Percentiles rank a stretch among this genome's conserved stretches.
Conservation (phyloP, 768 basidiomycete species). For the Psilocybe cubensis region DNA sequence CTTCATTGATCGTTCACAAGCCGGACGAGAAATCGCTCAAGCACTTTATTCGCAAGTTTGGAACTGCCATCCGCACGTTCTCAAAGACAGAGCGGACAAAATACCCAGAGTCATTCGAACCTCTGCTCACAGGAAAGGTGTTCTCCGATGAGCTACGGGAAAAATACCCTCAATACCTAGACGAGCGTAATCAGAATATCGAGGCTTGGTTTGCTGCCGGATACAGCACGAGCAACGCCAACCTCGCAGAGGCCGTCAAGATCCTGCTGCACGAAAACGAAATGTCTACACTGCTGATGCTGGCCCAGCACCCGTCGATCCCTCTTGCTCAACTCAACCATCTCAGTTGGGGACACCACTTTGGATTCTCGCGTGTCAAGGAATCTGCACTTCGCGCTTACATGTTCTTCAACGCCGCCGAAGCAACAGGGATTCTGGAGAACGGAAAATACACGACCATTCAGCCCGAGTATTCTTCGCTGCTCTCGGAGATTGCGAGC, state of each 20-base stretch:
- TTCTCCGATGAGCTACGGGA: slow-evolving; percentile 33
- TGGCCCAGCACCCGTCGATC: slow-evolving; percentile 38
- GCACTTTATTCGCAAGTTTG: slow-evolving; percentile 35
- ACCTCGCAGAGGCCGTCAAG: slow-evolving; percentile 38
- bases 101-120: slow-evolving; percentile 23
- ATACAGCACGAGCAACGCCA: slow-evolving; percentile 26
- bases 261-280: slow-evolving; percentile 38
- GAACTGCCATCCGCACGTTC: slow-evolving; percentile 31
- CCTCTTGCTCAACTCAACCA: slow-evolving; percentile 29
- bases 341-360: slow-evolving; percentile 34
- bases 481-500: slow-evolving; percentile 17
- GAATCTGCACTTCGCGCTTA: slow-evolving; percentile 35
- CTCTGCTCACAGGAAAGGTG: slow-evolving; percentile 22
- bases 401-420: slow-evolving; percentile 39
- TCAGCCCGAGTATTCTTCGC: slow-evolving; percentile 17
- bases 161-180: slow-evolving; percentile 33
- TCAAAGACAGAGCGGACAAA: slow-evolving; percentile 40
- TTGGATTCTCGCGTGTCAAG: slow-evolving; percentile 34
- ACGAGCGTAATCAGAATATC: slow-evolving; percentile 31
- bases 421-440: slow-evolving; percentile 30
- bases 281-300: slow-evolving; percentile 33
- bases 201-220: slow-evolving; percentile 32
- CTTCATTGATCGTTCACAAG: slow-evolving; percentile 28
- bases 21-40: slow-evolving; percentile 23
- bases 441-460: slow-evolving; percentile 29